Percentiles rank a stretch among this genome's conserved stretches.
Conservation (phyloP, 768 basidiomycete species). For the Lentinus brumalis region DNA sequence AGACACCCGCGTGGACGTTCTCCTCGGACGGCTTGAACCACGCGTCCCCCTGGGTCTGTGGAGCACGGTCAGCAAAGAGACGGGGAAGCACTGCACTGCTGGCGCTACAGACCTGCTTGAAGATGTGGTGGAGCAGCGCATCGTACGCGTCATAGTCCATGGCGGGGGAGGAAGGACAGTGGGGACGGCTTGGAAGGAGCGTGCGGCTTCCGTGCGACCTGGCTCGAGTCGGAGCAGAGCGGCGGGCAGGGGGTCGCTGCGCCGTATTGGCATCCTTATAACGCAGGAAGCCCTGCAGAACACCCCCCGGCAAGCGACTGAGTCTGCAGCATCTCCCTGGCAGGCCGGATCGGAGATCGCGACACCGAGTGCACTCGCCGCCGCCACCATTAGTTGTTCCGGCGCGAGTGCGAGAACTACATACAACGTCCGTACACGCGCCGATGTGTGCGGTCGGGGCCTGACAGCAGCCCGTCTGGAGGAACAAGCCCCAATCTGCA, state of each 20-base stretch:
- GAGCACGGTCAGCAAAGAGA: conserved; percentile 12
- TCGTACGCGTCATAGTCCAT: conserved; percentile 85
- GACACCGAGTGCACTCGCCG: background rate
- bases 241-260: conserved; percentile 7
- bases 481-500: background rate
- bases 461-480: background rate
- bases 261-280: conserved; percentile 9
- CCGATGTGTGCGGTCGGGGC: background rate
- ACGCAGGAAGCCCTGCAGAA: background rate
- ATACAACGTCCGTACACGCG: background rate
- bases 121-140: conserved; percentile 78
- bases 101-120: conserved; percentile 55
- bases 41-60: conserved; percentile 75
- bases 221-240: conserved; percentile 11
- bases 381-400: no score
- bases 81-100: background rate
- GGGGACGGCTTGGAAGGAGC: conserved; percentile 16
- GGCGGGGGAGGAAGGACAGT: conserved; percentile 14
- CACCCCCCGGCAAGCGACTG: background rate
- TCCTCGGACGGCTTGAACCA: conserved; percentile 89
- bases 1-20: conserved; percentile 79
- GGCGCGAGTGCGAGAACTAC: no score
- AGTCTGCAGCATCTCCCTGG: background rate
- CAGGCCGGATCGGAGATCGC: conserved; percentile 8
- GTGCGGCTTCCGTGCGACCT: conserved; percentile 10